phyloP scores from a whole-genome alignment of 805 yeast species.

The Komagataella ulmi region DNA sequence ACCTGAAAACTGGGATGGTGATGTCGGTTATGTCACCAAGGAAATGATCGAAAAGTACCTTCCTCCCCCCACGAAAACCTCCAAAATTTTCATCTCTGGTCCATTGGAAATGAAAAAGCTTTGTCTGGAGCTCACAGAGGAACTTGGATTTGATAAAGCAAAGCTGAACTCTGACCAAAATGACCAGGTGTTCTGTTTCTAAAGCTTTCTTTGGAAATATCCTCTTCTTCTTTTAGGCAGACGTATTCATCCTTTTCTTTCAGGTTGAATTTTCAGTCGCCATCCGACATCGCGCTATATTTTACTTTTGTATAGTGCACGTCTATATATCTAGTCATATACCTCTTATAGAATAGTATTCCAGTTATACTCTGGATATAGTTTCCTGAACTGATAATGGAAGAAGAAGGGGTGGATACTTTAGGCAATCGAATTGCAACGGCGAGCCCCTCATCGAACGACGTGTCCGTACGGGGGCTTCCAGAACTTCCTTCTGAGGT shows the following conservation, averaged over 20 bases:
- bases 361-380: background rate
- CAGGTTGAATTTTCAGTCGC: background rate
- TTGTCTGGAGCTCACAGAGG: constrained; percentile 34
- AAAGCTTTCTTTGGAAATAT: background rate
- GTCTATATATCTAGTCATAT: background rate
- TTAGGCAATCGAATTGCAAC: background rate
- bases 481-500: constrained; percentile 32
- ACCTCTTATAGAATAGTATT: background rate
- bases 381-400: background rate
- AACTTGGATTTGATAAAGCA: constrained; percentile 46
- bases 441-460: background rate
- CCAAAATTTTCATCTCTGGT: constrained; percentile 60
- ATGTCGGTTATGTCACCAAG: constrained; percentile 52
- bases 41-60: constrained; percentile 40
- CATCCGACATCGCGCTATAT: background rate
- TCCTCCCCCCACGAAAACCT: constrained; percentile 34
- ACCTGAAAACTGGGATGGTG: constrained; percentile 37
- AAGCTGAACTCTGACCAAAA: constrained; percentile 14
- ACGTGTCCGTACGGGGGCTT: background rate
- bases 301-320: background rate
- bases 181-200: constrained; percentile 24
- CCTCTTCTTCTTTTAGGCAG: background rate
- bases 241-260: background rate
- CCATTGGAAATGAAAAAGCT: constrained; percentile 54
- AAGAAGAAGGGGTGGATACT: background rate